These are phyloP conservation scores for Petunia hybrid DNA, from an alignment of 305 asterid genomes.

Conservation along the genomic window DNA sequence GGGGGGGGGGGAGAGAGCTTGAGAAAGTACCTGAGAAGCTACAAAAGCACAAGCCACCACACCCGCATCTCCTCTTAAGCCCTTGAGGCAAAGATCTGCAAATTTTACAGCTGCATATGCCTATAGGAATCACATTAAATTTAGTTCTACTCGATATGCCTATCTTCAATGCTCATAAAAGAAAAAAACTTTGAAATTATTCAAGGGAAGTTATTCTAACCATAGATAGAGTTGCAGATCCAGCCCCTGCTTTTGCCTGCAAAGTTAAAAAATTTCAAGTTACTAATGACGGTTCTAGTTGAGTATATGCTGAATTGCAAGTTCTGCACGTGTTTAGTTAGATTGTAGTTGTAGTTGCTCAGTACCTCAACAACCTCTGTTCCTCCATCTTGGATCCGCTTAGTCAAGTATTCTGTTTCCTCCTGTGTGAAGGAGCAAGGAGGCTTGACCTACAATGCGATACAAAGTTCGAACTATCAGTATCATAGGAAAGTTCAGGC, in stretches of 20 bases:
- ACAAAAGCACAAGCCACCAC: conserved; percentile 86
- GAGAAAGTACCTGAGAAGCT: conserved; percentile 68
- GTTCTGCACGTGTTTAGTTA: not conserved
- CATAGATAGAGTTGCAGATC: conserved; percentile 95
- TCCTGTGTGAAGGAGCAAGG: conserved; percentile 49
- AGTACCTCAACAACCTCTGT: conserved; percentile 92
- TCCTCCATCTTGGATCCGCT: conserved; percentile 96
- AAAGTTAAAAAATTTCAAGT: conserved; percentile 13
- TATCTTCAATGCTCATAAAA: not conserved
- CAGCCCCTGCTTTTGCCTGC: conserved; percentile 97
- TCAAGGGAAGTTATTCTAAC: conserved; percentile 44
- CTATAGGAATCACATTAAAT: conserved; percentile 41
- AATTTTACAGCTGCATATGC: conserved; percentile 97
- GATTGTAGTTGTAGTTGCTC: conserved; percentile 10
- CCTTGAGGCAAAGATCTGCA: conserved; percentile 92
- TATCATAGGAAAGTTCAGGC: conserved; percentile 4
- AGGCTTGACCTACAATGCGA: conserved; percentile 49
- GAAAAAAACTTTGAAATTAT: not conserved
- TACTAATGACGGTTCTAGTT: not conserved
- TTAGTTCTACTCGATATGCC: conserved; percentile 16
- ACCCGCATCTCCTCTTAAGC: conserved; percentile 85
- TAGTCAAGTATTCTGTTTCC: conserved; percentile 59
- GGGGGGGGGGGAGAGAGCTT: not conserved
- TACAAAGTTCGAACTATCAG: conserved; percentile 3
- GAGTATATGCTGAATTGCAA: conserved; percentile 21